phyloP scores from a whole-genome alignment of 306 rosid genomes.

The Casuarina equisetifolia region DNA sequence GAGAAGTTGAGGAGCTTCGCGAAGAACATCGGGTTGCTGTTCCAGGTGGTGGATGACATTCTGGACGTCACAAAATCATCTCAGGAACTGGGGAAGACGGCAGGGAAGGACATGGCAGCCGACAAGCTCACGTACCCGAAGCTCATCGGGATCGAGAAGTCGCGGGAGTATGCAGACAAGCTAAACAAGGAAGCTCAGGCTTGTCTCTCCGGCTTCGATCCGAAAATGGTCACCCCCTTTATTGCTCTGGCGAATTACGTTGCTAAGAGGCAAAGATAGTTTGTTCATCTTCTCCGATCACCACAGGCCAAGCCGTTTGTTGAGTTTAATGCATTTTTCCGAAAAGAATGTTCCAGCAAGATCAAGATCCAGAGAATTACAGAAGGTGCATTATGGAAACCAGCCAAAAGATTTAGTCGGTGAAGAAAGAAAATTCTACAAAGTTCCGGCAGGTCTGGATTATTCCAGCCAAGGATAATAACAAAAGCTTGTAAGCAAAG shows the following conservation, averaged over 20 bases:
- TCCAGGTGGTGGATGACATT: constrained; percentile 86
- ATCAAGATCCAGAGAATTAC: too few species aligned
- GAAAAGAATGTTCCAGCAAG: too few species aligned
- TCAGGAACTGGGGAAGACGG: constrained; percentile 72
- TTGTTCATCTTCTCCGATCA: too few species aligned
- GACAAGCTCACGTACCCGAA: constrained; percentile 77
- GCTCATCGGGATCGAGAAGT: constrained; percentile 60
- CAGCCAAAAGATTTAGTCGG: too few species aligned
- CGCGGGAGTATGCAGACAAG: constrained; percentile 59
- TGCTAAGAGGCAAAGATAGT: constrained; percentile 18
- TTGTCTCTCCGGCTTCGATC: constrained; percentile 52
- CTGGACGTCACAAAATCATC: constrained; percentile 79
- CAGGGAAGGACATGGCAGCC: constrained; percentile 77
- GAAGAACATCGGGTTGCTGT: constrained; percentile 56
- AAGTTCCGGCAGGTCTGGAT: too few species aligned
- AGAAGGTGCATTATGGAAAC: too few species aligned
- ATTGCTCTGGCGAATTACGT: constrained; percentile 64
- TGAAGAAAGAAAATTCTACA: too few species aligned
- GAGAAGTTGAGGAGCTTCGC: constrained; percentile 65
- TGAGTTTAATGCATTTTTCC: too few species aligned
- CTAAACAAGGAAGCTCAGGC: constrained; percentile 52
- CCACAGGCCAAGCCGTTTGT: too few species aligned
- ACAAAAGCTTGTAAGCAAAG: too few species aligned
- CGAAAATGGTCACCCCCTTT: constrained; percentile 53
- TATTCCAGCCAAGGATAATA: too few species aligned